Evolutionary conservation across 176 grass and related monocot genomes (phyloP).

Genomic region (Neostapfia colusana): DNA sequence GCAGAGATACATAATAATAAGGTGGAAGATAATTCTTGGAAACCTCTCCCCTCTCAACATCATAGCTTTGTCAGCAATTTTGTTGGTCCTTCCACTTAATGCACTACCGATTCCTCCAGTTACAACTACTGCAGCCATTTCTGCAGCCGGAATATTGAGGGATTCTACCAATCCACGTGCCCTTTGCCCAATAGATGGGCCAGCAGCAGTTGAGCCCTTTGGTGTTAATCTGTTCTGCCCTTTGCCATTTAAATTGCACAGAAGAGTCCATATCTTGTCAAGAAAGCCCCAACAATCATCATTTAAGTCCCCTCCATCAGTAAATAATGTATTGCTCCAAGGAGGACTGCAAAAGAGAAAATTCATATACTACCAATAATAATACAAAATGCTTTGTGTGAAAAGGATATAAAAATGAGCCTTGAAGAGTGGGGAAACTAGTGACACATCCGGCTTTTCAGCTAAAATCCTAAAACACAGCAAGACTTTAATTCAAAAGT

Average conservation of each 20-base stretch:
- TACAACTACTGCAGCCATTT: slow-evolving; percentile 98
- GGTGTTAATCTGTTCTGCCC: slow-evolving; percentile 58
- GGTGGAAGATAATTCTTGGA: slow-evolving; percentile 86
- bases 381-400: slow-evolving; percentile 7
- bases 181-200: slow-evolving; percentile 82
- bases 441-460: background rate
- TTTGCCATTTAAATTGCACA: slow-evolving; percentile 77
- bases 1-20: slow-evolving; percentile 83
- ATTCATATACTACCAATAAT: slow-evolving; percentile 21
- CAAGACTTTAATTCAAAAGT: background rate
- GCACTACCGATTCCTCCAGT: slow-evolving; percentile 80
- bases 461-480: background rate
- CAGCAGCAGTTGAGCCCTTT: slow-evolving; percentile 56
- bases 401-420: slow-evolving; percentile 12
- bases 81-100: slow-evolving; percentile 74
- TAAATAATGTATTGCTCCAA: slow-evolving; percentile 52
- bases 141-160: slow-evolving; percentile 92
- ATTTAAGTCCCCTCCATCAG: slow-evolving; percentile 47
- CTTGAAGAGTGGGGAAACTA: background rate
- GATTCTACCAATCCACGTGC: slow-evolving; percentile 96
- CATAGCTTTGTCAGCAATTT: slow-evolving; percentile 91
- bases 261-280: slow-evolving; percentile 84
- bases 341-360: slow-evolving; percentile 62
- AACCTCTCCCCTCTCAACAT: slow-evolving; percentile 84
- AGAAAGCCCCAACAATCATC: slow-evolving; percentile 81